Evolutionary conservation across 352 stramenopile genomes (phyloP).

Genomic region (Phytophthora agathidicida): DNA sequence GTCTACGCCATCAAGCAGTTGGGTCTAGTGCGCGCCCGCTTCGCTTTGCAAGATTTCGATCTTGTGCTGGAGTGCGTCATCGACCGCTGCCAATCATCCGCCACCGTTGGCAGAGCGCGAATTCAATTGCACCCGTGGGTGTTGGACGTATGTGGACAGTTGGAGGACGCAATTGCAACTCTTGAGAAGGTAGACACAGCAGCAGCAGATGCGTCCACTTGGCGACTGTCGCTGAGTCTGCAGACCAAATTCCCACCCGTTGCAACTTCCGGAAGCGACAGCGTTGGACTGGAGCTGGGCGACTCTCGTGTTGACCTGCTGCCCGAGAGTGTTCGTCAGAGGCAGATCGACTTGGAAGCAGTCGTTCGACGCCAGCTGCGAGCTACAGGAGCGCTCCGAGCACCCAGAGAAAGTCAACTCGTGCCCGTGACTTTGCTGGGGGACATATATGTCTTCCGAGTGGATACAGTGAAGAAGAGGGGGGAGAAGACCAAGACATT

Average conservation of each 20-base stretch:
- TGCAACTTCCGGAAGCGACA: conserved; percentile 6
- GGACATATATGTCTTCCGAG: conserved; percentile 57
- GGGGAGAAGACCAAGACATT: conserved; percentile 1
- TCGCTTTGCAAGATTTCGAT: neutral
- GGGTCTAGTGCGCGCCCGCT: conserved; percentile 17
- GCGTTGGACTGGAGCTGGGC: neutral
- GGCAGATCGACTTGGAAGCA: conserved; percentile 41
- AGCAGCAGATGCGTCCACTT: neutral
- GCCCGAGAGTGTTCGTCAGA: conserved; percentile 44
- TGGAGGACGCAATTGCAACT: conserved; percentile 20
- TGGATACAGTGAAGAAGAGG: conserved; percentile 21
- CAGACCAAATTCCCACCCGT: conserved; percentile 39
- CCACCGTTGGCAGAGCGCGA: conserved; percentile 11
- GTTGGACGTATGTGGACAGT: conserved; percentile 33
- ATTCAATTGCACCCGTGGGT: conserved; percentile 66
- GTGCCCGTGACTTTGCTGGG: conserved; percentile 54
- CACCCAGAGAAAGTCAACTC: conserved; percentile 28
- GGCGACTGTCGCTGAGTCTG: conserved; percentile 38
- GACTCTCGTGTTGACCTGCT: conserved; percentile 32
- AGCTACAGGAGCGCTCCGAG: conserved; percentile 13
- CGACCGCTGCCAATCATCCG: conserved; percentile 21
- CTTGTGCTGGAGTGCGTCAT: conserved; percentile 49
- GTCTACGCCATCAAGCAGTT: conserved; percentile 25
- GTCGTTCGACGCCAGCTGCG: conserved; percentile 46
- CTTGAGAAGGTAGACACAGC: conserved; percentile 22